Base-by-base conservation (phyloP, 768 basidiomycete genomes). In the Lentinula aciculospora region DNA sequence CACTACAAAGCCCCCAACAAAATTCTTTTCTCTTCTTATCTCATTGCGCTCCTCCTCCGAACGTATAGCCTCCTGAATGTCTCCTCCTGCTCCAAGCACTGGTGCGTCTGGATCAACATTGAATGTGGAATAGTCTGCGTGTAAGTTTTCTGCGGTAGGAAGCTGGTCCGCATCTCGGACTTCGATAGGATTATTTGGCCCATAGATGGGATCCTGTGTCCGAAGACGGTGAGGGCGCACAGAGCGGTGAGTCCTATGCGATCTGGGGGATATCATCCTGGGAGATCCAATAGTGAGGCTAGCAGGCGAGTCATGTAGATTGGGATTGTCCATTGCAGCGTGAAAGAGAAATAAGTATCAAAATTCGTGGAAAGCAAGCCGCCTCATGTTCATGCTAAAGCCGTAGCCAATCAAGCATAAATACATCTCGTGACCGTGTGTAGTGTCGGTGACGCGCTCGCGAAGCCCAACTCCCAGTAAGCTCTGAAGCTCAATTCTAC, bases 181-280 rank as follows among this genome's bases (percentile, higher is more conserved):
- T 15, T 32, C 37, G 25, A 45, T 8, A 15, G 15, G 10, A 10
- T 45, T n/a, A n/a, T n/a, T n/a, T n/a, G n/a, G n/a, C n/a, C n/a
- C n/a, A 19, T 45, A 25, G 7, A 15, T 19, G 34, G 25, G 6
- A 29, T 37, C 15, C 17, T 27, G 44, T 13, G n/a, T n/a, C n/a
- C n/a, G 39, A 31, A 32, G 28, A 56, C 54, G 40, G 7, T 44
- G 40, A 29, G 54, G 31, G 25, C 40, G 39, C 23, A n/a, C 19
- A 31, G 54, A 29, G 6, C 54, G 54, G 10, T 54, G 37, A 34
- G 54, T 46, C 31, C 54, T 42, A 15, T 56, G 54, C 13, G 54
- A 45, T 46, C 54, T 56, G 23, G 54, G 54, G 21, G 54, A 44
- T 42, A 56, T 56, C 54, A 56, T 56, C 44, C 54, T 9, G 31